Base-by-base conservation (phyloP, 352 stramenopile species). In the Globisporangium ultimum region DNA sequence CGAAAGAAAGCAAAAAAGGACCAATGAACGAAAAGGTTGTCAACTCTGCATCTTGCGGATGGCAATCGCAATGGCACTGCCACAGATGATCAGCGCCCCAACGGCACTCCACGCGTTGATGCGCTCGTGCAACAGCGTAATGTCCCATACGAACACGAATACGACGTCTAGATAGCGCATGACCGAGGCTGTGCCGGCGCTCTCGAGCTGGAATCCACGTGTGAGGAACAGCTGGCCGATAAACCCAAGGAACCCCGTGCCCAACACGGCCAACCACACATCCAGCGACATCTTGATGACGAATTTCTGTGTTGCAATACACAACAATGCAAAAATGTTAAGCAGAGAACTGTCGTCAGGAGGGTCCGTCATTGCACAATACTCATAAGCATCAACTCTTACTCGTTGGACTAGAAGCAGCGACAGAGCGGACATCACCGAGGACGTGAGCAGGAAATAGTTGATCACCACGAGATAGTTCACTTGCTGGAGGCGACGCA, bases 111-210 rank as follows among this genome's bases (percentile, higher is more conserved):
- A 78, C 20, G 21, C 13, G 46, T 59, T 74, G 60, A 83, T 68
- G 42, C 3, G 22, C 53, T 80, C 73, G 24, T 60, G 60, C 20
- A 79, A 61, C 28, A 78, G 34, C 9, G 46, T 56, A 10, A 58
- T 52, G 47, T 80, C 70, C 68, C 71, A 83, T 3, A 80, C 49
- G 40, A 83, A 80, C 20, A 78, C 66, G 50, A 79, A 78, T 12
- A 68, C 70, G 22, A 80, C 61, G 52, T 79, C 62, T 11, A 79
- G 53, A 49, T 80, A 72, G 20, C 62, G 63, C 65, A 80, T 76
- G 45, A 79, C 65, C 15, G 71, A 73, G 2, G 74, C 74, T 14
- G 73, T 65, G 48, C 69, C 74, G 17, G 68, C 60, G 41, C 67
- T 72, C 40, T 79, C 74, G 22, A 76, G 51, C 63, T 84, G 66